Evolutionary conservation across 352 stramenopile species (phyloP), one percentile per base, ranked within the genome.

Genomic region (Elongisporangium senticosum): DNA sequence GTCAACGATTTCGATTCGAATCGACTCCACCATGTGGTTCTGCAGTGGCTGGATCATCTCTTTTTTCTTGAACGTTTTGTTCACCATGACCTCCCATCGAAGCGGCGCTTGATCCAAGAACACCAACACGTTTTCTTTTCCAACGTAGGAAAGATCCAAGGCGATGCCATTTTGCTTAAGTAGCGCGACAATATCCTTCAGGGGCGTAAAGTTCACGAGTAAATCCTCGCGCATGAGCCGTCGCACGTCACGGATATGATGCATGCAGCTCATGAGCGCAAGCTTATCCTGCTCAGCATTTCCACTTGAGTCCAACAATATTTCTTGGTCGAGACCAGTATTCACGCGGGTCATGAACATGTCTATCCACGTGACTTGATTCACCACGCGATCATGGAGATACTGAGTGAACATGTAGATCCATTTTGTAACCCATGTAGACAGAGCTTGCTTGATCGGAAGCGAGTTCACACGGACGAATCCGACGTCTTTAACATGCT

Each of bases 381-480:
- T 85, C 22, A 93, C 75, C 2, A 98, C 86, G 48, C 90, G 78
- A 51, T 97, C 83, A 55, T 98, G 89, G 0, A 98, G 68, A 62
- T 95, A 97, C 59, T 97, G 86, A 4, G 91, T 97, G 60, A 97
- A 98, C 28, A 96, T 74, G 58, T 97, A 98, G 33, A 97, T 92
- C 93, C 93, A 98, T 53, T 98, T 98, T 6, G 91, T 98, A 1
- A 97, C 89, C 88, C 91, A 98, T 13, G 93, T 98, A 2, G 80
- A 89, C 24, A 98, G 74, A 17, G 93, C 90, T 53, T 98, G 93
- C 64, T 98, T 98, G 62, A 98, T 96, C n/a, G 91, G 93, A 47
- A 97, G 80, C 10, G 88, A 87, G 59, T 98, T 97, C 1, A 98
- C 83, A 19, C 87, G 86, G 49, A 98, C 70, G 61, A 97, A 98